phyloP scores from a whole-genome alignment of 2,329 filamentous ascomycete species.

The Exophiala sp. region DNA sequence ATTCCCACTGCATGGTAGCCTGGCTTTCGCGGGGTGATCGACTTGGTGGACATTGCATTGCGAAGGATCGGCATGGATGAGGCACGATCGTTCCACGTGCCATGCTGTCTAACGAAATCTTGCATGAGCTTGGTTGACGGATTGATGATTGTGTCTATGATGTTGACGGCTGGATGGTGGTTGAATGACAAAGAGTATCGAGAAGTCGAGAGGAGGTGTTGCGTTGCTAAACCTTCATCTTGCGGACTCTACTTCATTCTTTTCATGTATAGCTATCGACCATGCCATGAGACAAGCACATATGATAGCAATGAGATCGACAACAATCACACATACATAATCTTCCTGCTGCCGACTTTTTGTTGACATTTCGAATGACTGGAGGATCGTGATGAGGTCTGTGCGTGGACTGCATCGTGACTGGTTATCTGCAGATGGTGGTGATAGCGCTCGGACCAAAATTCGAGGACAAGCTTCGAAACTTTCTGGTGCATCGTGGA shows the following conservation, averaged over 20 bases:
- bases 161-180: background rate
- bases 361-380: too few relatives aligned
- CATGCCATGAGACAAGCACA: background rate
- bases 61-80: too few relatives aligned
- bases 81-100: background rate
- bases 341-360: too few relatives aligned
- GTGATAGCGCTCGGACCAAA: too few relatives aligned
- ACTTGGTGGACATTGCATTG: background rate
- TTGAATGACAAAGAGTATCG: background rate
- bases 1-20: conserved; percentile 1
- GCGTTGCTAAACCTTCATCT: background rate
- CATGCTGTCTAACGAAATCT: background rate
- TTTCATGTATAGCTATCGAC: background rate
- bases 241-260: background rate
- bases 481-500: too few relatives aligned
- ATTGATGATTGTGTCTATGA: background rate
- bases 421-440: too few relatives aligned
- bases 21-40: conserved; percentile 3
- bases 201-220: background rate
- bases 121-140: background rate
- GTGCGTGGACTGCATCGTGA: too few relatives aligned
- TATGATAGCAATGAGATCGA: too few relatives aligned
- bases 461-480: too few relatives aligned
- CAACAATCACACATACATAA: too few relatives aligned
- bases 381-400: too few relatives aligned